These are phyloP conservation scores for Kwoniella sp. DNA, from an alignment of 768 basidiomycete species.

Conservation along the genomic window DNA sequence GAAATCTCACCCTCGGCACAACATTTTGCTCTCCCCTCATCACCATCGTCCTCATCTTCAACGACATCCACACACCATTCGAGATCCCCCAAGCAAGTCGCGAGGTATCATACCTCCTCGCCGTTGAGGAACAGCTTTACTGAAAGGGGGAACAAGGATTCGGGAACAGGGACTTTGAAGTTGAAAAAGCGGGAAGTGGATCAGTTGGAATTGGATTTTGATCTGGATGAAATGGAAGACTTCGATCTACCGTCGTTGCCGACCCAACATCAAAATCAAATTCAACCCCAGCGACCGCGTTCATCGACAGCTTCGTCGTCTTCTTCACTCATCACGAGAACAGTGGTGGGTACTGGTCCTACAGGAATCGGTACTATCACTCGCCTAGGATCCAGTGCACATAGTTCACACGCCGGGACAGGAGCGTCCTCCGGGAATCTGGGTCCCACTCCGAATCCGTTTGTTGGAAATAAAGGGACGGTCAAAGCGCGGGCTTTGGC, in stretches of 20 bases:
- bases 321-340: conserved; percentile 15
- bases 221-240: conserved; percentile 23
- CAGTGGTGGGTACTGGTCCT: conserved; percentile 37
- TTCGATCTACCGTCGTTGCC: conserved; percentile 5
- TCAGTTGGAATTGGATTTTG: conserved; percentile 10
- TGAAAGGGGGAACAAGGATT: background rate
- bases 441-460: too few relatives aligned
- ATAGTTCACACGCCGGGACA: background rate
- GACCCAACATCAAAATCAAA: background rate
- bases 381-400: conserved; percentile 18
- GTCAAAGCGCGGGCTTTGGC: conserved; percentile 32
- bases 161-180: conserved; percentile 23
- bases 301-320: conserved; percentile 20
- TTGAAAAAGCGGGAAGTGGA: conserved; percentile 21
- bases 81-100: conserved; percentile 3
- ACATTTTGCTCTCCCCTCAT: conserved; percentile 20
- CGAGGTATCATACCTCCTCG: conserved; percentile 8
- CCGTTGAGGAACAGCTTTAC: conserved; percentile 21
- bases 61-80: conserved; percentile 16
- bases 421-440: too few relatives aligned
- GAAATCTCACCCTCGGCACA: conserved; percentile 31
- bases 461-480: conserved; percentile 9
- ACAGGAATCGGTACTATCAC: conserved; percentile 44
- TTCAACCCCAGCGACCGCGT: conserved; percentile 12
- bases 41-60: conserved; percentile 18